phyloP scores from a whole-genome alignment of 495 filamentous ascomycete species.

The Aeminium ludgeri region DNA sequence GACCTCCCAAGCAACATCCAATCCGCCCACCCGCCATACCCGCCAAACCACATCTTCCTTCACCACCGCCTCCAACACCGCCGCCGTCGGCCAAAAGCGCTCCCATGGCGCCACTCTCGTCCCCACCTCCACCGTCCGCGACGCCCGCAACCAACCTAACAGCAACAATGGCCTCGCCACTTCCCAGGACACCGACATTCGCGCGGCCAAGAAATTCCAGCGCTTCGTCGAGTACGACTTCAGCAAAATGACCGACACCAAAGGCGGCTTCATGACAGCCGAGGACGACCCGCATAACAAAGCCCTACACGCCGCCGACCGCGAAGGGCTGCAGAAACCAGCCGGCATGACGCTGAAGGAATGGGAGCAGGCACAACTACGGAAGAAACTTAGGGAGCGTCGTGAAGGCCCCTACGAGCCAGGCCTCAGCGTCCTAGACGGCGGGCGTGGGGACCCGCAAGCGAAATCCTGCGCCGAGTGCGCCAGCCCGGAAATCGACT shows the following conservation, averaged over 20 bases:
- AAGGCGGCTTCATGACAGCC: conserved; percentile 74
- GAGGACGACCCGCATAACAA: conserved; percentile 86
- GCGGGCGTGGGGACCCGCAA: conserved; percentile 25
- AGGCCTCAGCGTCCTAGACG: conserved; percentile 47
- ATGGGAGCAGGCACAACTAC: conserved; percentile 70
- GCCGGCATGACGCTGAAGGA: conserved; percentile 80
- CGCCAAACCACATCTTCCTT: conserved; percentile 23
- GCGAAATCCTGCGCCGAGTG: conserved; percentile 63
- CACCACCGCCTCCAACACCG: conserved; percentile 19
- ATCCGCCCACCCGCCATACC: conserved; percentile 19
- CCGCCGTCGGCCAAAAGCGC: conserved; percentile 38
- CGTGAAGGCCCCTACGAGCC: conserved; percentile 78
- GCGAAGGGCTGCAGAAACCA: conserved; percentile 45
- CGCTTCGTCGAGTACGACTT: conserved; percentile 97
- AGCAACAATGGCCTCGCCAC: conserved; percentile 9
- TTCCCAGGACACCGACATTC: conserved; percentile 39
- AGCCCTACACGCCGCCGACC: conserved; percentile 42
- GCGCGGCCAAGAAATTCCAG: conserved; percentile 61
- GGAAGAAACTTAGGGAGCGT: conserved; percentile 48
- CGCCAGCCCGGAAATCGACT: conserved; percentile 70
- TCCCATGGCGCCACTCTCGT: conserved; percentile 45
- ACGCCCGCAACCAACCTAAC: conserved; percentile 34
- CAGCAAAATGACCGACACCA: conserved; percentile 92
- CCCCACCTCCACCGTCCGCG: conserved; percentile 47
- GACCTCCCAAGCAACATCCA: conserved; percentile 29